phyloP scores from a whole-genome alignment of 805 yeast species.

The Monosporozyma aerobia region DNA sequence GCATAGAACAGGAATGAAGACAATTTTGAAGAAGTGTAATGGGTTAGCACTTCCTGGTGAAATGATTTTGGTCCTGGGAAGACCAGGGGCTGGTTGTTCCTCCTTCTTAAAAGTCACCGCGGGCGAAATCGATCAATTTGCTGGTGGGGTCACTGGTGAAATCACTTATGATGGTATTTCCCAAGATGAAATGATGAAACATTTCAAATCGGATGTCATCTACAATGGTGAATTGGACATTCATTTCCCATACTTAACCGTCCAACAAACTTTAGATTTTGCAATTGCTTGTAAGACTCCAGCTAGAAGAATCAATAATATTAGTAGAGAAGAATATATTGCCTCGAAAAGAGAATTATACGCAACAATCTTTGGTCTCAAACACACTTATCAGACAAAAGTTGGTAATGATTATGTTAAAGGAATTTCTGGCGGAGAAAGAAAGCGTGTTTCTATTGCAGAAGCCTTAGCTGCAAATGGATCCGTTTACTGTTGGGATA shows the following conservation, averaged over 20 bases:
- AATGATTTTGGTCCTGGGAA: constrained; percentile 58
- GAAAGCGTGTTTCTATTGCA: constrained; percentile 66
- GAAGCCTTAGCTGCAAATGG: constrained; percentile 49
- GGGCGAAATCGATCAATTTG: constrained; percentile 40
- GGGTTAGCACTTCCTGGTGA: constrained; percentile 51
- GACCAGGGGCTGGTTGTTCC: constrained; percentile 79
- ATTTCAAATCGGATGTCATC: constrained; percentile 47
- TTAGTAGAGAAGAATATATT: constrained; percentile 41
- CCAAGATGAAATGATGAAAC: constrained; percentile 50
- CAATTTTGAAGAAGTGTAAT: constrained; percentile 35
- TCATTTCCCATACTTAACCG: constrained; percentile 72
- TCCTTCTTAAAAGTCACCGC: constrained; percentile 58
- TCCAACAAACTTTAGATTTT: constrained; percentile 60
- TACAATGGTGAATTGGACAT: constrained; percentile 57
- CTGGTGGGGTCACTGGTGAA: constrained; percentile 43
- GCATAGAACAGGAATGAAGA: constrained; percentile 28
- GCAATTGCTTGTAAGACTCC: constrained; percentile 69
- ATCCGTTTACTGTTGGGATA: constrained; percentile 49
- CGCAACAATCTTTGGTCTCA: constrained; percentile 41
- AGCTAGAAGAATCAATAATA: constrained; percentile 38
- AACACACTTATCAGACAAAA: constrained; percentile 44
- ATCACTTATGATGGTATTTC: constrained; percentile 53
- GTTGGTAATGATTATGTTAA: constrained; percentile 46
- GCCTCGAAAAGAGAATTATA: constrained; percentile 31
- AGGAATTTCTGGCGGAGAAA: constrained; percentile 70